Evolutionary conservation across 148 eudicot genomes (phyloP).

Genomic region (Amaranthus hypochondriacus): DNA sequence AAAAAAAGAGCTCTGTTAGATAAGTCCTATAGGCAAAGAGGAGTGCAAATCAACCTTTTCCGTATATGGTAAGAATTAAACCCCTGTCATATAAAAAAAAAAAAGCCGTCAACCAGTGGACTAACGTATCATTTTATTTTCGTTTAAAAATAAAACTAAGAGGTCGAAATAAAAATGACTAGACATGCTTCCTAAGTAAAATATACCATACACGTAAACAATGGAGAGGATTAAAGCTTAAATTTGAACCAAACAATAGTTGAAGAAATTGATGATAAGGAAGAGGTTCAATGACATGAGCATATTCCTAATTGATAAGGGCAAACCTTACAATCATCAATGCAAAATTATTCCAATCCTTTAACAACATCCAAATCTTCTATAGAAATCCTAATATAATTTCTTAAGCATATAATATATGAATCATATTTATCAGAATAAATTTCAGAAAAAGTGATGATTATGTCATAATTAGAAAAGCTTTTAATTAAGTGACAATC

Average conservation of each 20-base stretch:
- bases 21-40: too few relatives aligned
- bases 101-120: too few relatives aligned
- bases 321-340: background rate
- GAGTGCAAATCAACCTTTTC: too few relatives aligned
- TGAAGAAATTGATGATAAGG: background rate
- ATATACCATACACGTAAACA: background rate
- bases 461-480: conserved; percentile 1
- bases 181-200: background rate
- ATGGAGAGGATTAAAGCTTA: background rate
- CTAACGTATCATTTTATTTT: too few relatives aligned
- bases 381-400: background rate
- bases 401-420: background rate
- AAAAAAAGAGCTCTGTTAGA: too few relatives aligned
- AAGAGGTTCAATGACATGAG: conserved; percentile 9
- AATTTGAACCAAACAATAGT: background rate
- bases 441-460: background rate
- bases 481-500: background rate
- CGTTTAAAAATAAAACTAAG: too few relatives aligned
- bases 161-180: too few relatives aligned
- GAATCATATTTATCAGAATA: background rate
- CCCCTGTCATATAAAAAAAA: too few relatives aligned
- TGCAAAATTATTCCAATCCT: conserved; percentile 11
- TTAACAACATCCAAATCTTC: background rate
- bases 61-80: too few relatives aligned
- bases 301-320: conserved; percentile 12